Conservation (phyloP, 768 basidiomycete genomes). For the Pulveroboletus sp. region DNA sequence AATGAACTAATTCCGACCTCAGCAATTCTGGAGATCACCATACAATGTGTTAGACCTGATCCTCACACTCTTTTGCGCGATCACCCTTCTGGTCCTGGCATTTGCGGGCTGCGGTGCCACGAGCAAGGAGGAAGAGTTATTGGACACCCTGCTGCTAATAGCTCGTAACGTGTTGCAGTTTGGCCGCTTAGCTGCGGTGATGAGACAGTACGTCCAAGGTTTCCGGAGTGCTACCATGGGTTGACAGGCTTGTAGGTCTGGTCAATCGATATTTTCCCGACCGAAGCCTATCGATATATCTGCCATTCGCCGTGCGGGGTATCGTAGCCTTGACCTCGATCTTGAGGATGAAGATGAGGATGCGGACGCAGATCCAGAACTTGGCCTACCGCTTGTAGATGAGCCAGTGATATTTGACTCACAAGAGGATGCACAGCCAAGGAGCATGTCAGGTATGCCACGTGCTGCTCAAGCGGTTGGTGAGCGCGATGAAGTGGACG, state of each 20-base stretch:
- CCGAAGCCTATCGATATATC: constrained; percentile 85
- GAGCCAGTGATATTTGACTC: constrained; percentile 65
- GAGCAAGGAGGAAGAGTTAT: constrained; percentile 89
- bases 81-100: constrained; percentile 84
- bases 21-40: constrained; percentile 97
- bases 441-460: constrained; percentile 52
- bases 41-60: constrained; percentile 88
- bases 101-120: constrained; percentile 80
- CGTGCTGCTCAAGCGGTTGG: constrained; percentile 48
- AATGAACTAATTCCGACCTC: constrained; percentile 6
- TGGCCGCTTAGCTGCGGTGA: constrained; percentile 83
- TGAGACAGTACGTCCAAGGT: constrained; percentile 72
- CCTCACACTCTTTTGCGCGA: constrained; percentile 81
- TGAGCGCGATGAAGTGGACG: constrained; percentile 60
- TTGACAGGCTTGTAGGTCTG: constrained; percentile 50
- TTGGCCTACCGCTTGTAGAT: constrained; percentile 53
- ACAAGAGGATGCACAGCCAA: constrained; percentile 30
- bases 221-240: background rate
- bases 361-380: constrained; percentile 44
- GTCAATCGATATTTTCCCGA: constrained; percentile 82
- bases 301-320: constrained; percentile 60
- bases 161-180: constrained; percentile 93
- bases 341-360: constrained; percentile 59
- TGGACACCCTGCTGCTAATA: constrained; percentile 89
- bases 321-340: constrained; percentile 62